These are phyloP conservation scores for Cinchona pubescens DNA, from an alignment of 257 asterid species.

Conservation along the genomic window DNA sequence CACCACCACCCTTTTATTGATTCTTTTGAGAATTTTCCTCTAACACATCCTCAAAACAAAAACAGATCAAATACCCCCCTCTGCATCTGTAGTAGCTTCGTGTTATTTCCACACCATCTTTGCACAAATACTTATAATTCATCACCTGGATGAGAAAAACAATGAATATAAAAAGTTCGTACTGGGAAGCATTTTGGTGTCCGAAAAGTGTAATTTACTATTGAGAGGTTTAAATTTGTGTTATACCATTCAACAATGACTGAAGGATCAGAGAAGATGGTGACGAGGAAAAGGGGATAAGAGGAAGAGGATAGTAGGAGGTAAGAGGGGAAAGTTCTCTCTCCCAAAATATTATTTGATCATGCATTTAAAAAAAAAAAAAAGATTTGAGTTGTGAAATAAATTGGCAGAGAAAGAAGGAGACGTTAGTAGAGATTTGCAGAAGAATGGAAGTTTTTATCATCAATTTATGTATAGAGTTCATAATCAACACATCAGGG, in stretches of 20 bases:
- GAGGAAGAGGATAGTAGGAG: slow-evolving; percentile 30
- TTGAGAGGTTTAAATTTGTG: slow-evolving; percentile 25
- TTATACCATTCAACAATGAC: not conserved
- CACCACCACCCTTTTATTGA: slow-evolving; percentile 89
- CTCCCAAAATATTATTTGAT: slow-evolving; percentile 27
- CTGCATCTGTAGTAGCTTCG: slow-evolving; percentile 18
- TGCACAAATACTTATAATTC: slow-evolving; percentile 4
- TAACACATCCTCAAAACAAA: slow-evolving; percentile 28
- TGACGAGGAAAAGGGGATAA: slow-evolving; percentile 11
- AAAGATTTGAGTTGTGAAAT: slow-evolving; percentile 48
- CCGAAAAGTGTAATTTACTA: slow-evolving; percentile 36
- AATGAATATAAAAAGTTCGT: slow-evolving; percentile 28
- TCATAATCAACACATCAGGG: slow-evolving; percentile 18
- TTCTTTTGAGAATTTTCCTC: slow-evolving; percentile 58
- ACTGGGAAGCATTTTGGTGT: slow-evolving; percentile 23
- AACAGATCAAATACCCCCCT: slow-evolving; percentile 15
- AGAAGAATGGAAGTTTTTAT: slow-evolving; percentile 5
- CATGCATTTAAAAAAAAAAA: slow-evolving; percentile 33
- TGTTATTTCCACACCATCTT: slow-evolving; percentile 30
- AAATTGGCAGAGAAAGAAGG: slow-evolving; percentile 34
- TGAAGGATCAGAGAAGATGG: slow-evolving; percentile 19
- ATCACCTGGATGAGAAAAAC: slow-evolving; percentile 8
- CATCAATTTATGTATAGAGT: slow-evolving; percentile 23
- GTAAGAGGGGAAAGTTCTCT: slow-evolving; percentile 30
- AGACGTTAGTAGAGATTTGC: slow-evolving; percentile 16